Percentiles rank a stretch among this genome's conserved stretches.
These are phyloP conservation scores for Pseudocercospora musae DNA, from an alignment of 2,329 filamentous ascomycete genomes.

Conservation along the genomic window DNA sequence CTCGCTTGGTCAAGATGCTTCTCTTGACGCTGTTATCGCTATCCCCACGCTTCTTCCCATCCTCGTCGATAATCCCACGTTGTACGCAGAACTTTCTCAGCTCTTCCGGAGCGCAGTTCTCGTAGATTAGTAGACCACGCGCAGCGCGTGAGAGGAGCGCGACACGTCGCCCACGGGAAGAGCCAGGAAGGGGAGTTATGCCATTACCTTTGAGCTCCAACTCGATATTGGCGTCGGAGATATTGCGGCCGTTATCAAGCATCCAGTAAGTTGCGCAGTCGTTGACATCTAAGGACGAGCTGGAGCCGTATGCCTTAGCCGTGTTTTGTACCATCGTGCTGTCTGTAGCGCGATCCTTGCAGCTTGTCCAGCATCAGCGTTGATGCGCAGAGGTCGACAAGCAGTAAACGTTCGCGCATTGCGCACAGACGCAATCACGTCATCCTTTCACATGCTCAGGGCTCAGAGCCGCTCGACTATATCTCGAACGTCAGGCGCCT, in stretches of 20 bases:
- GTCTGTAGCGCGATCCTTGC: neutral
- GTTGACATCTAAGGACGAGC: neutral
- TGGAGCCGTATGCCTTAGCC: neutral
- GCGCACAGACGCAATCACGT: neutral
- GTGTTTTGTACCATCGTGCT: neutral
- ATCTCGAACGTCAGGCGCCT: conserved; percentile 19
- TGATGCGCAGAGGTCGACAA: neutral
- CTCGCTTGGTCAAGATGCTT: neutral
- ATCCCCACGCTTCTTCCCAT: neutral
- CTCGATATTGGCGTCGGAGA: neutral
- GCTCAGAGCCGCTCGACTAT: neutral
- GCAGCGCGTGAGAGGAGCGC: neutral
- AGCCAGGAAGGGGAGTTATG: neutral
- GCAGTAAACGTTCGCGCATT: neutral
- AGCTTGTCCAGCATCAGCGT: neutral
- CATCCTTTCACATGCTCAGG: neutral
- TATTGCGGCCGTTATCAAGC: neutral
- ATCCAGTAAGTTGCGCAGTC: neutral
- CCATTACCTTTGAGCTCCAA: neutral
- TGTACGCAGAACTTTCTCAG: neutral
- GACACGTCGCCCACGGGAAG: neutral
- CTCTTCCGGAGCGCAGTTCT: neutral
- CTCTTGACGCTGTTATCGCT: neutral
- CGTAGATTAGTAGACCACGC: neutral
- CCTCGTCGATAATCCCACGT: neutral